A percentile compares a stretch with the other conserved stretches of the same genome.
These are phyloP conservation scores for Populus alba DNA, from an alignment of 345 rosid species.

Conservation along the genomic window DNA sequence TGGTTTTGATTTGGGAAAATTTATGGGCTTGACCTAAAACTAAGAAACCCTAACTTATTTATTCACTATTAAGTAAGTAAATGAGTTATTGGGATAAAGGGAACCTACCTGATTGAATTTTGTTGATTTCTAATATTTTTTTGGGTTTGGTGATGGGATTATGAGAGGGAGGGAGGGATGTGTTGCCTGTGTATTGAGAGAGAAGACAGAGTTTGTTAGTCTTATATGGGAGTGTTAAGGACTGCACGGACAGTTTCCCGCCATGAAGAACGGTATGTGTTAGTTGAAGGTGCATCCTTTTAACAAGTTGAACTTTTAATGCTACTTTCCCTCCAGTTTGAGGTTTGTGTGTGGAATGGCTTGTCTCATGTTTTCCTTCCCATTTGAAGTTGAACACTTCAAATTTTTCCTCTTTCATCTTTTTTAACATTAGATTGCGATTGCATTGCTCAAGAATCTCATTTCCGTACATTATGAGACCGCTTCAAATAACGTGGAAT, in stretches of 20 bases:
- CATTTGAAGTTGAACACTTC: neutral
- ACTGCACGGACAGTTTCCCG: conserved; percentile 25
- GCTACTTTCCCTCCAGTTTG: conserved; percentile 14
- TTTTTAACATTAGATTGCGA: no score
- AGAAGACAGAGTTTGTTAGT: neutral
- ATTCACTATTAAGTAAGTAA: neutral
- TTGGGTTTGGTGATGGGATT: neutral
- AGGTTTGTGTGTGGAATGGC: neutral
- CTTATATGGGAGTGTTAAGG: neutral
- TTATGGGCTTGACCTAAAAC: neutral
- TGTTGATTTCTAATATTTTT: neutral
- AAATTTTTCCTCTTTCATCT: neutral
- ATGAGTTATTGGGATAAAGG: no score
- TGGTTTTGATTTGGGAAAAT: neutral
- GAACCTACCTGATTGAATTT: neutral
- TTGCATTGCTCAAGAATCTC: no score
- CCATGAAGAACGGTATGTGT: neutral
- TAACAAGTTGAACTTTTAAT: neutral
- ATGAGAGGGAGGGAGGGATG: neutral
- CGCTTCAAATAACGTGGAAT: no score
- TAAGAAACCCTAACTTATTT: neutral
- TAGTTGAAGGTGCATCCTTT: neutral
- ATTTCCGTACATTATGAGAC: no score
- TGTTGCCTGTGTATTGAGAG: neutral
- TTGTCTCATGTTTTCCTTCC: neutral